Percentiles rank a stretch among this genome's conserved stretches.
phyloP scores from a whole-genome alignment of 2,329 filamentous ascomycete genomes.

The Hymenoscyphus scutula region DNA sequence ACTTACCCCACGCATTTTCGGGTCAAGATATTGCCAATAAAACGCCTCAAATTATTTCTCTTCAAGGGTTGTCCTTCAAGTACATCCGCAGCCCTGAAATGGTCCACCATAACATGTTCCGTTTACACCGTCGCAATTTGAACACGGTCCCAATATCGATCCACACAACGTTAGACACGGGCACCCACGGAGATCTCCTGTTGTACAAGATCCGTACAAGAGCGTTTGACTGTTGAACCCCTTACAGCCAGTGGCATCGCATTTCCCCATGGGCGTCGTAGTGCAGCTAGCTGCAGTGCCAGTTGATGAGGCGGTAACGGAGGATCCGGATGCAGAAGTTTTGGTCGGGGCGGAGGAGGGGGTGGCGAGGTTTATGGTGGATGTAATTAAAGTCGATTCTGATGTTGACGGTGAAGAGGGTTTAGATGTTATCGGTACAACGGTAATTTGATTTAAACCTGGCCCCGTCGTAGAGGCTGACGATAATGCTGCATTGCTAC shows the following conservation, averaged over 20 bases:
- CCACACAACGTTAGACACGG: conserved; percentile 13
- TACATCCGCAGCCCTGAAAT: conserved; percentile 13
- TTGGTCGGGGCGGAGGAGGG: not conserved
- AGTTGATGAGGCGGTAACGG: not conserved
- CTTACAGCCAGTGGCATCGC: conserved; percentile 6
- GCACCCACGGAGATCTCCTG: conserved; percentile 4
- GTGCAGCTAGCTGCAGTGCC: not conserved
- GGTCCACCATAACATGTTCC: conserved; percentile 7
- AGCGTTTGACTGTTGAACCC: conserved; percentile 11
- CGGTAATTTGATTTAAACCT: not conserved
- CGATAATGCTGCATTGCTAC: not conserved
- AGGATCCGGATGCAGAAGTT: not conserved
- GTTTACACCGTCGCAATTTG: conserved; percentile 8
- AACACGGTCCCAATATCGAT: conserved; percentile 8
- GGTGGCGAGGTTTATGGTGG: not conserved
- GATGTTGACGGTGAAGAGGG: not conserved
- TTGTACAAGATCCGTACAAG: conserved; percentile 5
- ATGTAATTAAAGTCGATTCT: not conserved
- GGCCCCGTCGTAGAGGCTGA: not conserved
- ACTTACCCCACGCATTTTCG: not conserved
- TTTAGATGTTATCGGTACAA: not conserved
- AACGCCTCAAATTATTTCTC: not conserved
- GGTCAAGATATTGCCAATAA: not conserved
- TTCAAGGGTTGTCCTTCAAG: not conserved
- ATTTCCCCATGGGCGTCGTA: not conserved